Conservation (phyloP, 768 basidiomycete genomes). For the Pleurotus eryngii region DNA sequence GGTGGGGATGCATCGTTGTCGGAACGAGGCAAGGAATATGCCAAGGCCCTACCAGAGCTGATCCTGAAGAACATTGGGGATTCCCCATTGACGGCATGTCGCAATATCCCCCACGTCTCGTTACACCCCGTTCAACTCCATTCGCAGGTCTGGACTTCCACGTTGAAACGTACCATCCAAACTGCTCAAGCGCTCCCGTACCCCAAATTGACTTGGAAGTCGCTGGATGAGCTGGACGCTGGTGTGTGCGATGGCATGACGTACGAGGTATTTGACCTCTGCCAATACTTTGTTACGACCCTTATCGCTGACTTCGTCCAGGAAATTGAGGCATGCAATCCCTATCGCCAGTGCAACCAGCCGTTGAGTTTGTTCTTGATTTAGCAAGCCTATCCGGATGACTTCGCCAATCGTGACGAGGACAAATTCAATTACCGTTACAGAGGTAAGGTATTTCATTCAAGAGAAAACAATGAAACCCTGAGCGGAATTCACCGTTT, state of each 20-base stretch:
- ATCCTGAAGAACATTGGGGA: slow-evolving; percentile 91
- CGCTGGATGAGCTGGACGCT: slow-evolving; percentile 95
- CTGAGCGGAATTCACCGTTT: no score
- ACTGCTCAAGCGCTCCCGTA: slow-evolving; percentile 82
- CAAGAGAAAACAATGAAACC: no score
- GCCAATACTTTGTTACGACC: neutral
- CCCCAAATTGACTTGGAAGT: slow-evolving; percentile 96
- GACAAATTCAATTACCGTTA: slow-evolving; percentile 99
- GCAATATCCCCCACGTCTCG: neutral
- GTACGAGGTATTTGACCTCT: slow-evolving; percentile 54
- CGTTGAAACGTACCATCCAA: slow-evolving; percentile 87
- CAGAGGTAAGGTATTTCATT: no score
- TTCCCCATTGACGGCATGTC: slow-evolving; percentile 73
- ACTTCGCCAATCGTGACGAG: slow-evolving; percentile 96
- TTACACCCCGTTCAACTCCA: no score
- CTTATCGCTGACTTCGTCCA: slow-evolving; percentile 13
- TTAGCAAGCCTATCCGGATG: slow-evolving; percentile 93
- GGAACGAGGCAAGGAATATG: slow-evolving; percentile 79
- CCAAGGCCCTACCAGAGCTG: slow-evolving; percentile 78
- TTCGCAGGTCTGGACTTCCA: slow-evolving; percentile 96
- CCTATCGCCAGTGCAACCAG: neutral
- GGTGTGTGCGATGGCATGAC: slow-evolving; percentile 99
- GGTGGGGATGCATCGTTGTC: slow-evolving; percentile 95
- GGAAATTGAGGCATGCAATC: slow-evolving; percentile 81
- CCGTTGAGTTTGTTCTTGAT: neutral